Percentiles rank a stretch among this genome's conserved stretches.
phyloP scores from a whole-genome alignment of 202 grass and related monocot genomes.

The Hordeum pubiflorum region DNA sequence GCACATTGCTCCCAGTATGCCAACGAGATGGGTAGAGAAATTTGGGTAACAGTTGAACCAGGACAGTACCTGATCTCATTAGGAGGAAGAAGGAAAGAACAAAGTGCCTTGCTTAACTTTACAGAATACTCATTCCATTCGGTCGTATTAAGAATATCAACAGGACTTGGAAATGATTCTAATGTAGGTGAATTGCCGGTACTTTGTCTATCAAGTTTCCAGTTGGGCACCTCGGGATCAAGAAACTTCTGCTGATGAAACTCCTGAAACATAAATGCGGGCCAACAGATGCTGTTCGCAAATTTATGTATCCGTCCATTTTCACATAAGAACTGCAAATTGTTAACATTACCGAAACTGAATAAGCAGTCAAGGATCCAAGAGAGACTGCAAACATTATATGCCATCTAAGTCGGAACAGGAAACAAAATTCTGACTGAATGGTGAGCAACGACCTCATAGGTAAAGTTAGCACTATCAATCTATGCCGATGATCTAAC shows the following conservation, averaged over 20 bases:
- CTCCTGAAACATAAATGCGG: conserved; percentile 84
- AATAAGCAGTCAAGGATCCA: conserved; percentile 51
- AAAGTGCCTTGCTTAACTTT: conserved; percentile 77
- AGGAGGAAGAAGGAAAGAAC: conserved; percentile 80
- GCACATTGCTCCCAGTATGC: conserved; percentile 92
- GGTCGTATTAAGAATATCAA: conserved; percentile 47
- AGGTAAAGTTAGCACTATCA: not conserved
- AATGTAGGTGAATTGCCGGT: conserved; percentile 16
- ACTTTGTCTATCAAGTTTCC: conserved; percentile 22
- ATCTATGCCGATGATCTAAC: not conserved
- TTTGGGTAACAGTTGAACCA: conserved; percentile 42
- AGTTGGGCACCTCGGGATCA: conserved; percentile 16
- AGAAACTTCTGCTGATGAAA: conserved; percentile 45
- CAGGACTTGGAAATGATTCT: conserved; percentile 41
- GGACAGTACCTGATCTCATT: conserved; percentile 60
- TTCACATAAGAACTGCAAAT: conserved; percentile 96
- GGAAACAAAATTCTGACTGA: conserved; percentile 7
- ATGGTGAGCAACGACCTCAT: not conserved
- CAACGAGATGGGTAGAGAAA: conserved; percentile 61
- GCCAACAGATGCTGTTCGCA: conserved; percentile 94
- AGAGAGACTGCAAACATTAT: conserved; percentile 5
- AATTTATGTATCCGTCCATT: conserved; percentile 95
- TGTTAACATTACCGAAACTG: conserved; percentile 90
- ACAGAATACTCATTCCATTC: conserved; percentile 84
- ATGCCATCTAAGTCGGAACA: conserved; percentile 7